A percentile compares a stretch with the other conserved stretches of the same genome.
Conservation (phyloP, 306 rosid species). For the Cucurbita maxima region DNA sequence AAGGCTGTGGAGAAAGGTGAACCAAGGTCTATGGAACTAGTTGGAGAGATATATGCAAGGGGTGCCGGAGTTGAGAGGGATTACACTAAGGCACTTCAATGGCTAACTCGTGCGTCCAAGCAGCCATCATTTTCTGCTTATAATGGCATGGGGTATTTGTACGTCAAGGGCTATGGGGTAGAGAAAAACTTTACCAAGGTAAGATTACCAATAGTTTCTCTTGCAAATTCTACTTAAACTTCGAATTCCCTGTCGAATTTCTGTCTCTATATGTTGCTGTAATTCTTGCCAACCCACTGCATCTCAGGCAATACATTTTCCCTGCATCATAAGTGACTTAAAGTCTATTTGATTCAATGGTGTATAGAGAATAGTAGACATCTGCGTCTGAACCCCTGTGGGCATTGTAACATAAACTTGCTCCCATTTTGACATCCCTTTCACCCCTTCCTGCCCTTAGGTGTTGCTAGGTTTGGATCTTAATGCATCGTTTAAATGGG, state of each 20-base stretch:
- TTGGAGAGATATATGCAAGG: slow-evolving; percentile 90
- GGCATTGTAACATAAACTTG: not conserved
- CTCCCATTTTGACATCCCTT: not conserved
- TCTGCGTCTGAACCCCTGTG: not conserved
- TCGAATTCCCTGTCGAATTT: not conserved
- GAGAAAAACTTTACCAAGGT: slow-evolving; percentile 82
- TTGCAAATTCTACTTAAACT: not conserved
- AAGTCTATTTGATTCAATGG: not conserved
- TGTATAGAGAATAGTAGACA: not conserved
- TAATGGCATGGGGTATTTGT: slow-evolving; percentile 90
- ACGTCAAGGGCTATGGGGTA: slow-evolving; percentile 88
- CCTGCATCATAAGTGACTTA: not conserved
- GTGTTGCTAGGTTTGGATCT: not conserved
- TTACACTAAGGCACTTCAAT: slow-evolving; percentile 78
- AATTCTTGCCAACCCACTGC: not conserved
- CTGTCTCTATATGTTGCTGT: not conserved
- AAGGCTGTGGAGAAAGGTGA: slow-evolving; percentile 94
- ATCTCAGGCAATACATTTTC: not conserved
- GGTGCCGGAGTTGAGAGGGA: slow-evolving; percentile 94
- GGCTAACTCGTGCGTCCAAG: slow-evolving; percentile 80
- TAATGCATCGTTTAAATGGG: not conserved
- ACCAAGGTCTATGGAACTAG: slow-evolving; percentile 88
- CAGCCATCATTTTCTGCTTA: slow-evolving; percentile 74
- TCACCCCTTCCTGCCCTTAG: not conserved
- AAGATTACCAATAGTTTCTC: slow-evolving; percentile 8